Evolutionary conservation across 805 yeast species (phyloP), one percentile per base, ranked within the genome.

Genomic region (Saturnispora bothae): DNA sequence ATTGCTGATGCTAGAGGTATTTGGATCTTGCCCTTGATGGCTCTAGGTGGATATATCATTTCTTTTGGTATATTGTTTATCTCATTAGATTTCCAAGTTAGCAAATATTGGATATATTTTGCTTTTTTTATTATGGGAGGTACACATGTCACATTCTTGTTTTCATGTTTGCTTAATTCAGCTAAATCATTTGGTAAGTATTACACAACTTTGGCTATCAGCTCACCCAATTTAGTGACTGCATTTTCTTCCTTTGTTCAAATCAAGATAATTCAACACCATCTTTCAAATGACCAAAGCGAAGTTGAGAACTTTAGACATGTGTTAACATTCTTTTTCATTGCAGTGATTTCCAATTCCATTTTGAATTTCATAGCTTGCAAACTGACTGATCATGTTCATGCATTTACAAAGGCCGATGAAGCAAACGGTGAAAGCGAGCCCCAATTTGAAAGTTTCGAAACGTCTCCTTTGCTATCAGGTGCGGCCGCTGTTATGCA

Each of bases 1-100:
- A 63, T 83, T 34, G 92, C 94, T 1, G 96, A 86, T 54, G 65
- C 76, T 18, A 78, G 76, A 47, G 94, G 95, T 0, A 83, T 88
- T 3, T 78, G 81, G 43, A 59, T 79, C 18, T 56, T 86, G 29
- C 70, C 85, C 7, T 47, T 78, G n/a, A 48, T 82, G 15, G 67
- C 88, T 3, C 62, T 79, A 16, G 44, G 71, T 41, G 67, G 78
- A 15, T 82, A 81, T 49, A 64, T 75, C 5, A 76, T 85, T 1
- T 78, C 85, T 15, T 86, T 83, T 59, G 59, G 66, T 23, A 43
- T 66, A 38, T 69, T 74, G 1, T 61, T 69, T 18, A 39, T 59
- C 10, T 60, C 68, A n/a, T 58, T 57, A 33, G 45, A 51, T 17
- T 43, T 55, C 10, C 44, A 52, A 3, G 44, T 58, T 40, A 46